Evolutionary conservation across 345 rosid genomes (phyloP).

Genomic region (Physaria fendleri): DNA sequence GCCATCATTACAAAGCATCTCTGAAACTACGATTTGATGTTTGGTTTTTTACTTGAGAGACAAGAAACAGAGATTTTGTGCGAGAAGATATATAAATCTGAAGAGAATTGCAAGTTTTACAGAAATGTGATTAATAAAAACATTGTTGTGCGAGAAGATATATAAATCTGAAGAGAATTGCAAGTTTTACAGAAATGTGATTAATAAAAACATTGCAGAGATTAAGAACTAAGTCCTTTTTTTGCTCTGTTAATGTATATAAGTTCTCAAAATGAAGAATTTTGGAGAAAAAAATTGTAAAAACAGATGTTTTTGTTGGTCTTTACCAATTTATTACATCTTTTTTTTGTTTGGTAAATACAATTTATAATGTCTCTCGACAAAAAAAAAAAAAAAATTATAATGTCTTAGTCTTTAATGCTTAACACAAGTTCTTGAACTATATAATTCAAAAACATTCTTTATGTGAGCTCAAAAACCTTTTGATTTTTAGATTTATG

Average conservation of each 20-base stretch:
- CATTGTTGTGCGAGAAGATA: too few relatives aligned
- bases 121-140: conserved; percentile 1
- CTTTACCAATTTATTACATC: background rate
- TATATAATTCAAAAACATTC: background rate
- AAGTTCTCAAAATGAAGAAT: background rate
- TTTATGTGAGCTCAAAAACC: conserved; percentile 8
- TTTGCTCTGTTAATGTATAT: conserved; percentile 18
- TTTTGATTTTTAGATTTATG: conserved; percentile 20
- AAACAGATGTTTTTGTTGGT: conserved; percentile 7
- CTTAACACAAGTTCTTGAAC: conserved; percentile 2
- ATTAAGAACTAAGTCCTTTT: conserved; percentile 11
- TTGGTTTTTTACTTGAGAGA: conserved; percentile 7
- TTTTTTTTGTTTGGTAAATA: too few relatives aligned
- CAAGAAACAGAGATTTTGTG: conserved; percentile 17
- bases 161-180: too few relatives aligned
- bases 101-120: too few relatives aligned
- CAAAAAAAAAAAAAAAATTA: too few relatives aligned
- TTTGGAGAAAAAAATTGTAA: too few relatives aligned
- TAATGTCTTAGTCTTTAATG: background rate
- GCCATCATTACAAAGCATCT: conserved; percentile 81
- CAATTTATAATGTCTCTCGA: too few relatives aligned
- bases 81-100: conserved; percentile 2
- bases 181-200: conserved; percentile 2
- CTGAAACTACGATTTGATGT: conserved; percentile 56
- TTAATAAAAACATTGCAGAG: background rate